These are phyloP conservation scores for Xylaria acuta DNA, from an alignment of 495 filamentous ascomycete species.

Conservation along the genomic window DNA sequence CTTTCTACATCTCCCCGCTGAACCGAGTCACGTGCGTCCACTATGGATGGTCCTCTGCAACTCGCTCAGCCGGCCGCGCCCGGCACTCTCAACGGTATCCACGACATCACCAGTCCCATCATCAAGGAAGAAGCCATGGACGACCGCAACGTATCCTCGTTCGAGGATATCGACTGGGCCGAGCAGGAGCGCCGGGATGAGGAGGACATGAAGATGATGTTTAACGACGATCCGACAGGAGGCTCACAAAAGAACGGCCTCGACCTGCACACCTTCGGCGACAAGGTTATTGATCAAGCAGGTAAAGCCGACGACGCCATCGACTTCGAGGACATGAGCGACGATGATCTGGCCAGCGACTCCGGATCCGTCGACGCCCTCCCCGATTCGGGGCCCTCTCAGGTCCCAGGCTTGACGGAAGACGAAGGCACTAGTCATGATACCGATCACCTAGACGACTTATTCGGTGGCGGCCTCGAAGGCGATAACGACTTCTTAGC, in stretches of 20 bases:
- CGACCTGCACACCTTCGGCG: constrained; percentile 37
- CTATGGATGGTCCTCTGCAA: constrained; percentile 22
- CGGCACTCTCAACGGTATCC: constrained; percentile 6
- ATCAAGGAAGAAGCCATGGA: constrained; percentile 41
- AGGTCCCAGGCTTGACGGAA: constrained; percentile 55
- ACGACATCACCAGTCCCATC: constrained; percentile 4
- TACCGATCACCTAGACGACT: constrained; percentile 49
- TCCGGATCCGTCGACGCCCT: constrained; percentile 45
- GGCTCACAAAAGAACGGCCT: constrained; percentile 8
- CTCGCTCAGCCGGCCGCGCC: constrained; percentile 14
- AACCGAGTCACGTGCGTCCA: not conserved
- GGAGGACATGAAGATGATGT: constrained; percentile 36
- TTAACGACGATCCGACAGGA: constrained; percentile 20
- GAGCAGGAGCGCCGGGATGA: constrained; percentile 39
- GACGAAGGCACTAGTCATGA: constrained; percentile 56
- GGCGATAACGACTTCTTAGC: constrained; percentile 39
- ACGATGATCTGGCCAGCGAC: constrained; percentile 61
- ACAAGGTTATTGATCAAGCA: constrained; percentile 41
- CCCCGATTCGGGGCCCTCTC: constrained; percentile 41
- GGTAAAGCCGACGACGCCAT: constrained; percentile 53
- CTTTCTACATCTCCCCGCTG: not conserved
- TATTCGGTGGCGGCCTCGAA: constrained; percentile 52
- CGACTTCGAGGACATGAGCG: constrained; percentile 86
- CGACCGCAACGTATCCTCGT: constrained; percentile 32
- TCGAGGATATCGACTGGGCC: constrained; percentile 38